Evolutionary conservation across 345 rosid genomes (phyloP), one percentile per base, ranked within the genome.

Genomic region (Cardiospermum halicacabum): DNA sequence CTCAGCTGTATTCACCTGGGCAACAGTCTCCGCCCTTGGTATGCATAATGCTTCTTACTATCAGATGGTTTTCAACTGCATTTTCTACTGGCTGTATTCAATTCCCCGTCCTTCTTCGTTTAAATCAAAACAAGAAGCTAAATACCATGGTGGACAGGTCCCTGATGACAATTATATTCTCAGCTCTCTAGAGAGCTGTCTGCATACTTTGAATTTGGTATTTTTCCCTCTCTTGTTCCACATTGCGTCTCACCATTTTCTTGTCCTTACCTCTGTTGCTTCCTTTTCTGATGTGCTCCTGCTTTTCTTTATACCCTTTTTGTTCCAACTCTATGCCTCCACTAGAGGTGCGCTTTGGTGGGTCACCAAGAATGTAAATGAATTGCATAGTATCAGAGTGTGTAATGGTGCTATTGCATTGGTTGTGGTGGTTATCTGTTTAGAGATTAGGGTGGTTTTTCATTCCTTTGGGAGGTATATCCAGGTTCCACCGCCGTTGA

Each of bases 281-380:
- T 62, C 96, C 1, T 11, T 95, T 53, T 67, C 75, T 28, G 99
- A 95, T 81, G 66, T 89, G 81, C 71, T 89, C 70, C 87, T 95
- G 43, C 82, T 95, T 15, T 91, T 95, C 75, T 95, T 95, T 66
- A 74, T 89, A 53, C 97, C 97, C 18, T 95, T 95, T 68, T 56
- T 95, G 75, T 87, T 95, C 68, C 93, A 82, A 77, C 88, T 95
- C 11, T 95, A 89, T 42, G 93, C 99, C 0, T 95, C 99, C 15
- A 84, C 92, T 2, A 85, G 93, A 74, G 99, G 96, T 49, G 99
- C 96, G 3, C 83, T 95, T 10, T 81, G 97, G 93, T 95, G 99
- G 97, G 75, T 95, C 64, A 91, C 93, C 1, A 91, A 84, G 87
- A 74, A 84, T 63, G 68, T 74, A 1, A 75, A 80, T 67, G 96